Evolutionary conservation across 805 yeast genomes (phyloP).

Genomic region (Peterozyma xylosa): DNA sequence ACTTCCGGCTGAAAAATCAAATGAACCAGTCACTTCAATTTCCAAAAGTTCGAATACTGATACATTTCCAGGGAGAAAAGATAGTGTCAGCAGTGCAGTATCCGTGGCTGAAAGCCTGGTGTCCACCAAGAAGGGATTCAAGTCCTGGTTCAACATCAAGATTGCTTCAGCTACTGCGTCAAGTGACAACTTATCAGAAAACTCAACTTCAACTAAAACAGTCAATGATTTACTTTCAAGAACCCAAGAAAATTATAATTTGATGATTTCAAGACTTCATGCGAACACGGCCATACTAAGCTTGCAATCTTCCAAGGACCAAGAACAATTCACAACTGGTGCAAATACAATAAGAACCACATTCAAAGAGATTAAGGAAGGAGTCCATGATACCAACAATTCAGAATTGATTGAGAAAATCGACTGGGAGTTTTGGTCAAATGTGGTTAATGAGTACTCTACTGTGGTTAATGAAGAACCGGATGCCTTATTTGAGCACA

Average conservation of each 20-base stretch:
- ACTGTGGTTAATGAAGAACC: conserved; percentile 56
- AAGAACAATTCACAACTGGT: conserved; percentile 12
- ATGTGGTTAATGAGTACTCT: conserved; percentile 72
- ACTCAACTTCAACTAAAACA: background rate
- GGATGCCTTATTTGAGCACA: conserved; percentile 47
- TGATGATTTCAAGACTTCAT: conserved; percentile 52
- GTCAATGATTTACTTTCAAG: conserved; percentile 2
- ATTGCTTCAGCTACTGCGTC: conserved; percentile 2
- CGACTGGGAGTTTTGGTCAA: conserved; percentile 87
- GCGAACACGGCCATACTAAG: conserved; percentile 46
- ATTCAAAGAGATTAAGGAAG: conserved; percentile 40
- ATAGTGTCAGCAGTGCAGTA: conserved; percentile 1
- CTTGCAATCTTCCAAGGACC: conserved; percentile 29
- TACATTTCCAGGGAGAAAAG: conserved; percentile 6
- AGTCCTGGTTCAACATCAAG: conserved; percentile 7
- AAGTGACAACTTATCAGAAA: conserved; percentile 1
- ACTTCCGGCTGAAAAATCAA: background rate
- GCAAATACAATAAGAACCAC: conserved; percentile 32
- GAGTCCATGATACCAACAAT: conserved; percentile 33
- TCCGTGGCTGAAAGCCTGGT: background rate
- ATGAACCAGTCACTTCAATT: background rate
- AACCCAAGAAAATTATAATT: conserved; percentile 37
- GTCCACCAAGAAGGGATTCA: background rate
- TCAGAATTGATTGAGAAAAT: conserved; percentile 28
- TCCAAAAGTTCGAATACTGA: background rate